phyloP scores from a whole-genome alignment of 768 basidiomycete genomes.

The Auriscalpium vulgare region DNA sequence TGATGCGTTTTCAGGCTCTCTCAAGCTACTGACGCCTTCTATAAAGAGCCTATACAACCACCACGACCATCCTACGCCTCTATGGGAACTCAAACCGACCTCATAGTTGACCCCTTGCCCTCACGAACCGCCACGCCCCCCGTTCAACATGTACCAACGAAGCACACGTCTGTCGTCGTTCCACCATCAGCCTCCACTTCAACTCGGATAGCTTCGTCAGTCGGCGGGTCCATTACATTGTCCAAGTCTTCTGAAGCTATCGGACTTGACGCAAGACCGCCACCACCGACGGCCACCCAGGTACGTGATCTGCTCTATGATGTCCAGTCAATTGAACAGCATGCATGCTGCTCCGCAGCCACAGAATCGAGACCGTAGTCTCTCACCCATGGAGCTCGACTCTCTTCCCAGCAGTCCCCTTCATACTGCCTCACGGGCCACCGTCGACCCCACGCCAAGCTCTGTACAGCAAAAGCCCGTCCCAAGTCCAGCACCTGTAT shows the following conservation, averaged over 20 bases:
- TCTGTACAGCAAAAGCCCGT: constrained; percentile 7
- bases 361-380: constrained; percentile 36
- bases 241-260: too few species aligned
- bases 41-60: background rate
- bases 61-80: constrained; percentile 24
- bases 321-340: too few species aligned
- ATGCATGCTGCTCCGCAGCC: background rate
- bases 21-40: too few species aligned
- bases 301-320: background rate
- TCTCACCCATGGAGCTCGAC: constrained; percentile 58
- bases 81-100: constrained; percentile 39
- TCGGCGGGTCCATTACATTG: background rate
- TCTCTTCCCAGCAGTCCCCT: constrained; percentile 35
- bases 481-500: constrained; percentile 1
- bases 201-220: background rate
- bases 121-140: constrained; percentile 7
- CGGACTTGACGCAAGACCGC: too few species aligned
- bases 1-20: too few species aligned
- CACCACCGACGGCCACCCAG: background rate
- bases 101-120: background rate
- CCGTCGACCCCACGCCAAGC: background rate
- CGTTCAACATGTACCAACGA: background rate
- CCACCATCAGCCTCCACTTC: background rate
- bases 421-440: constrained; percentile 12
- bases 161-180: background rate